Evolutionary conservation across 2,329 filamentous ascomycete species (phyloP), one percentile per base, ranked within the genome.

Genomic region (Dactylellina haptotyla): DNA sequence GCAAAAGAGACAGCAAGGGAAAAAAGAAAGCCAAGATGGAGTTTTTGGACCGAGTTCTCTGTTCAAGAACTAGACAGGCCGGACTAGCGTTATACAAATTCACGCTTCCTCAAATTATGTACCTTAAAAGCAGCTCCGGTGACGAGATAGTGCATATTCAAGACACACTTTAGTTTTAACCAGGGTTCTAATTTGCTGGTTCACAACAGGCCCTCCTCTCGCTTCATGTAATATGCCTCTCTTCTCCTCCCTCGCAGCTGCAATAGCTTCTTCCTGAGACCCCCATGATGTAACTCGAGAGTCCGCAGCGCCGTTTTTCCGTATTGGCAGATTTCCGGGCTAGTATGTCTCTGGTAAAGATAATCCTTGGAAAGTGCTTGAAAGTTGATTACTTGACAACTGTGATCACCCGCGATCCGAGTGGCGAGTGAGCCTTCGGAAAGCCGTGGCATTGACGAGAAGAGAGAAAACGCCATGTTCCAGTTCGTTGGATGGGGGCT

Each of bases 141-240:
- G 66, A 71, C 66, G 66, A 71, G 57, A 71, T 63, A 56, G 39
- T 71, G 66, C 66, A 71, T 63, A 67, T 67, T 50, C 53, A 67
- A 46, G 63, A 67, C 63, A n/a, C n/a, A 67, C 53, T 32, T 57
- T 46, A 6, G 32, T 5, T 61, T 41, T 50, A 45, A 71, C 66
- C 57, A 25, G 58, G 66, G 32, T 45, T 53, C 18, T 28, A 18
- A 56, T 62, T 62, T 59, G 51, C 34, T 64, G 16, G 58, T 48
- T 53, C 18, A 28, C 30, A 26, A 39, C 26, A 16, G 6, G 32
- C 6, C 32, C 41, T 46, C 23, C 41, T 46, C 59, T 58, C 46
- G 43, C 45, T 43, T 66, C 62, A 37, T 20, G 37, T 57, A 32
- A 43, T 39, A 50, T 58, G 9, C 30, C 54, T 53, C 59, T 50